Base-by-base conservation (phyloP, 176 grass and related monocot genomes). In the Elymus sibiricus region DNA sequence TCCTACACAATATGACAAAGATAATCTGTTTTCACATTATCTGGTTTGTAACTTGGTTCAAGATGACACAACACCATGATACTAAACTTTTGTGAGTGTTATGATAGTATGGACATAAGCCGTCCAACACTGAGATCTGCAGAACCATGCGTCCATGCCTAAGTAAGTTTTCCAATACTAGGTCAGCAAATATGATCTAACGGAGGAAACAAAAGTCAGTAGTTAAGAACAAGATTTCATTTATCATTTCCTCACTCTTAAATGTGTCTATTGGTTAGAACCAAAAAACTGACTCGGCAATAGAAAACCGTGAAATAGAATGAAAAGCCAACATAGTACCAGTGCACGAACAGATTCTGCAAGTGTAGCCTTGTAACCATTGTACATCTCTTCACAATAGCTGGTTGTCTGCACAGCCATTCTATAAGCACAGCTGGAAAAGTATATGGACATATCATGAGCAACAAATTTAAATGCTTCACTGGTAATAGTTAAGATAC, bases 361-460 rank as follows among this genome's bases (percentile, higher is more conserved):
- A 83, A 83, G 87, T 1, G 64, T 88, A 38, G 21, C 22, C 83
- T 63, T 89, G 79, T 79, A 92, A 61, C 74, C 79, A 21, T 83
- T 42, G 60, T 92, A 92, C 83, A 92, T 86, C 51, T 89, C 86
- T 35, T 11, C 73, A 37, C 90, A 92, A 24, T 92, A 89, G 7
- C 88, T 72, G 29, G 78, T 55, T 86, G 80, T 89, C 79, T 92
- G 90, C 83, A 82, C 83, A 56, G 82, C 79, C 83, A 92, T 86
- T 51, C 58, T 86, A 42, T 86, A 92, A 60, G 83, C 83, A 79
- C 65, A 74, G 49, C 90, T 92, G 75, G 42, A 79, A 89, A 62
- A 89, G 62, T 37, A 75, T 68, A 89, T 7, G 69, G 75, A 62
- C 24, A 61, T 47, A 74, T 79, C 60, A 71, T 32, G 17, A 74